Base-by-base conservation (phyloP, 176 grass and related monocot genomes). In the Raddia guianensis region DNA sequence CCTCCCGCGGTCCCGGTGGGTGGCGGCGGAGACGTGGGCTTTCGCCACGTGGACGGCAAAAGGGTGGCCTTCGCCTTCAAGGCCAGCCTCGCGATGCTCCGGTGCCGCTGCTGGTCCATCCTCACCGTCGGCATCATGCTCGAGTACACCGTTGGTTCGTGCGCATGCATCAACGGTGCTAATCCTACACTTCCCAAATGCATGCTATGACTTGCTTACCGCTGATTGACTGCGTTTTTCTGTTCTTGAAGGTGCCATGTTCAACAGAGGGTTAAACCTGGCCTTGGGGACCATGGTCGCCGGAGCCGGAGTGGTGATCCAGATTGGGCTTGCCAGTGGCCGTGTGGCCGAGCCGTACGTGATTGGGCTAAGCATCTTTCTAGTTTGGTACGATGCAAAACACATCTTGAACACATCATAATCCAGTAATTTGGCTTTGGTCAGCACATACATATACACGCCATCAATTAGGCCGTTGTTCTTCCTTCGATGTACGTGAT, bases 101-200 rank as follows among this genome's bases (percentile, higher is more conserved):
- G 37, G 86, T 86, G 12, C 89, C 86, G 13, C 71, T 93, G 15
- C 80, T 93, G 18, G 79, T 81, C 91, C 53, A 87, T 93, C 73
- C 87, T 93, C 71, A 89, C 91, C 3, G 87, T 93, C 5, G 80
- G 44, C 48, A 80, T 89, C 80, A 89, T 93, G 91, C 74, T 93
- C 66, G 91, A 93, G 70, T 93, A 93, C 76, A 93, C 91, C 50
- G 91, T 93, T 43, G 91, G 90, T 89, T 62, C 9, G 87, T 92
- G 44, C 51, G 51, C 14, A 46, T 71, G 18, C 37, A 40, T 2
- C 37, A 40, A 40, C 37, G 1, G 37, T 40, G 4, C 37, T 5
- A 40, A 40, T 40, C 37, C 37, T 40, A 40, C 37, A 40, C 2
- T 40, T 40, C 37, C 4, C 3, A 40, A 2, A 40, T 40, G 37